These are phyloP conservation scores for Didymella lethalis DNA, from an alignment of 2,329 filamentous ascomycete species.

Conservation along the genomic window DNA sequence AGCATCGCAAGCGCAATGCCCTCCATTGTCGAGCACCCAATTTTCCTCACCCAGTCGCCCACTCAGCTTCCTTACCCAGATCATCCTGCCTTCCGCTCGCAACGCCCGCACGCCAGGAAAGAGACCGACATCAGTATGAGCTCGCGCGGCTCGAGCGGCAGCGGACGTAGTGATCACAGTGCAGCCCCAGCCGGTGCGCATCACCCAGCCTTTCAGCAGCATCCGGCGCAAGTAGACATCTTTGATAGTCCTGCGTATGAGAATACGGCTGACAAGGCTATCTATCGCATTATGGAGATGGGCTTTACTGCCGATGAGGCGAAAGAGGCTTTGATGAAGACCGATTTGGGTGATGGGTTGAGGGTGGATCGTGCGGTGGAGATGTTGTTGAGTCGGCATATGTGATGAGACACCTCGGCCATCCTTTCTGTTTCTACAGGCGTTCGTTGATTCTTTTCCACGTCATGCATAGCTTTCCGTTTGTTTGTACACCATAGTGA, in stretches of 20 bases:
- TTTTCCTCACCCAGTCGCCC: conserved; percentile 7
- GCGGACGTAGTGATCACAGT: conserved; percentile 9
- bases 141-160: conserved; percentile 14
- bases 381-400: conserved; percentile 54
- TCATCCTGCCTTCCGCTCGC: conserved; percentile 11
- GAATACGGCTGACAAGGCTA: conserved; percentile 65
- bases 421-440: neutral
- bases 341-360: conserved; percentile 67
- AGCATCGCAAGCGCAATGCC: conserved; percentile 42
- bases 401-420: neutral
- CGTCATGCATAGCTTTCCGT: neutral
- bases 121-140: conserved; percentile 7
- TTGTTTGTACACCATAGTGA: conserved; percentile 11
- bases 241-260: conserved; percentile 49
- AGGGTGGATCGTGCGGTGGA: conserved; percentile 66
- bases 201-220: conserved; percentile 38
- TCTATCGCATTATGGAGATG: conserved; percentile 66
- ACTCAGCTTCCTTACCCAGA: conserved; percentile 29
- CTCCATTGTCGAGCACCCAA: conserved; percentile 43
- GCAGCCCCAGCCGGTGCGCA: conserved; percentile 8
- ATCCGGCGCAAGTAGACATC: conserved; percentile 44
- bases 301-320: conserved; percentile 65
- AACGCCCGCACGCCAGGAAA: neutral
- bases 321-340: conserved; percentile 64
- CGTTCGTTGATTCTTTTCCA: neutral